Conservation (phyloP, 2,329 filamentous ascomycete species). For the Daldinia sp. region DNA sequence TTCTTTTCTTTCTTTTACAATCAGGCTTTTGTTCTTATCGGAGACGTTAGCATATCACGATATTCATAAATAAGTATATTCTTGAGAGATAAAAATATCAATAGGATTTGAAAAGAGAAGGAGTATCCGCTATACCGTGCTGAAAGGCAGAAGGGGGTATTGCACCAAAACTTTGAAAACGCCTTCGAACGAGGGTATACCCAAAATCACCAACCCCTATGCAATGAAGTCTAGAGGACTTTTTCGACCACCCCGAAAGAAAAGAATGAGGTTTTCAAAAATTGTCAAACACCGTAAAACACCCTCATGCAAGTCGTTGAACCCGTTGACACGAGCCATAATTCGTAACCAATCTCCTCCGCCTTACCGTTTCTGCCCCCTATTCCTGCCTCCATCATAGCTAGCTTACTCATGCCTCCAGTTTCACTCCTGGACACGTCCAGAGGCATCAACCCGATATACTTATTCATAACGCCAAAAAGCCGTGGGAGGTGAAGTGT, state of each 20-base stretch:
- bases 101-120: not conserved
- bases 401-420: not conserved
- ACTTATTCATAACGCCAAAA: not conserved
- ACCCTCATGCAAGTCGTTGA: conserved; percentile 32
- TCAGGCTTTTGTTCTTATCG: not conserved
- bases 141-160: conserved; percentile 12
- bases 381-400: not conserved
- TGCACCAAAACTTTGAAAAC: conserved; percentile 26
- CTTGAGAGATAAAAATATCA: not conserved
- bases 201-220: conserved; percentile 16
- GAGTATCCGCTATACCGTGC: conserved; percentile 25
- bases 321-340: conserved; percentile 11
- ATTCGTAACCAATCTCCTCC: not conserved
- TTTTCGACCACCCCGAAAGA: conserved; percentile 7
- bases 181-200: conserved; percentile 39
- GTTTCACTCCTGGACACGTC: not conserved
- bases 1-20: not conserved
- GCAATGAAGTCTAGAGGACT: conserved; percentile 7
- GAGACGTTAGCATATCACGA: not conserved
- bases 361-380: not conserved
- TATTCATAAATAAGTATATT: conserved; percentile 2
- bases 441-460: not conserved
- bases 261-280: conserved; percentile 13
- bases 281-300: conserved; percentile 27
- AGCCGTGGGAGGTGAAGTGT: not conserved